Conservation (phyloP, 2,329 filamentous ascomycete genomes). For the Scopulariopsis brevicaulis region DNA sequence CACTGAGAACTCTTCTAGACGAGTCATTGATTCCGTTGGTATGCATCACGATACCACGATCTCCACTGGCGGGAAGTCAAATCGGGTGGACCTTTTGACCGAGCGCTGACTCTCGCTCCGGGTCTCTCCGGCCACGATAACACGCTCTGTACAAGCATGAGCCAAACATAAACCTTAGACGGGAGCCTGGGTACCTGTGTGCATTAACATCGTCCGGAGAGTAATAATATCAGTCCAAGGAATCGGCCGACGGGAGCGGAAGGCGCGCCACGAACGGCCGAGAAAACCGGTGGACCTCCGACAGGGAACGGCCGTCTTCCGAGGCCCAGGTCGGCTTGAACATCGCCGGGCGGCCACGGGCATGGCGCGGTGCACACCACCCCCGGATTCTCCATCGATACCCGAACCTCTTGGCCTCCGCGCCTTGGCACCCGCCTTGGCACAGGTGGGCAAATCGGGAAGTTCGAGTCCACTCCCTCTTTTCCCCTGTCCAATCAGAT, state of each 20-base stretch:
- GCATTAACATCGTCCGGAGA: not conserved
- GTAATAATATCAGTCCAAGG: not conserved
- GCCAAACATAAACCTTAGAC: not conserved
- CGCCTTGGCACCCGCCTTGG: not conserved
- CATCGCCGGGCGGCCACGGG: not conserved
- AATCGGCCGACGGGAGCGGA: not conserved
- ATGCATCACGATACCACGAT: not conserved
- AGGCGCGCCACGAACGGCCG: not conserved
- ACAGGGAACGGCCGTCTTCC: not conserved
- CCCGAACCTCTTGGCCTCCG: not conserved
- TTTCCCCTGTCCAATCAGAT: not conserved
- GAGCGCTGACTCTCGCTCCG: not conserved
- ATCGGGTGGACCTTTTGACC: not conserved
- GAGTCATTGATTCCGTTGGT: not conserved
- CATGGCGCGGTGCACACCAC: not conserved
- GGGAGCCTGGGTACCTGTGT: not conserved
- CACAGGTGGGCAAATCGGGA: not conserved
- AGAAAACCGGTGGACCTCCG: not conserved
- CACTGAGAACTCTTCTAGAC: not conserved
- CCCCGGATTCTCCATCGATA: not conserved
- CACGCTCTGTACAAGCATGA: not conserved
- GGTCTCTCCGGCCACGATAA: not conserved
- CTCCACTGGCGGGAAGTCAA: not conserved
- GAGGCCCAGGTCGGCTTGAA: not conserved
- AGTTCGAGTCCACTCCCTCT: not conserved